phyloP scores from a whole-genome alignment of 2,329 filamentous ascomycete genomes.

The Penicillium sp. region DNA sequence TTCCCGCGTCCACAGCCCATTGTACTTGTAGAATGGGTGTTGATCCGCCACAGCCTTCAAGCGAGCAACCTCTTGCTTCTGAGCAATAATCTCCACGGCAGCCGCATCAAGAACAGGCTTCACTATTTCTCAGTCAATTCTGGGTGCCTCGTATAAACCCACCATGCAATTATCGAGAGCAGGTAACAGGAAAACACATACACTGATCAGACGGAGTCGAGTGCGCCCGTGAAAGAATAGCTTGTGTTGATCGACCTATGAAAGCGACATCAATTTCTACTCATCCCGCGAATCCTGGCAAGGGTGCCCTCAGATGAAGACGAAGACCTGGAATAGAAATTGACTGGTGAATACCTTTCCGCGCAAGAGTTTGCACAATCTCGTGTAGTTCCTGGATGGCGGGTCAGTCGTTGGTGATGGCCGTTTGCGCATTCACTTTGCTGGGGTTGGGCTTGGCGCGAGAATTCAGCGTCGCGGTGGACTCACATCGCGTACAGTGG shows the following conservation, averaged over 20 bases:
- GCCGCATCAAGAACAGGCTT: conserved; percentile 62
- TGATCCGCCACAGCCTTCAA: conserved; percentile 69
- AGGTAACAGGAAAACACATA: conserved; percentile 36
- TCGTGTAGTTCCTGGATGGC: conserved; percentile 63
- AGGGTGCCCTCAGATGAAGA: no score
- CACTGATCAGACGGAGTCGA: conserved; percentile 66
- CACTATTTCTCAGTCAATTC: conserved; percentile 47
- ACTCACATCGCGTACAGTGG: conserved; percentile 65
- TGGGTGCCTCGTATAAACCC: not conserved
- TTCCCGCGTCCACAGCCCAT: conserved; percentile 74
- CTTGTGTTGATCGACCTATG: conserved; percentile 67
- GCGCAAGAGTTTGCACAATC: conserved; percentile 74
- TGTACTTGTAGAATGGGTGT: conserved; percentile 98
- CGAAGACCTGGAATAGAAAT: not conserved
- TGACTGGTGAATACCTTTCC: conserved; percentile 52
- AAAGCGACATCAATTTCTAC: conserved; percentile 6
- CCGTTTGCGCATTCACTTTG: conserved; percentile 5
- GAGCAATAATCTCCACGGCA: conserved; percentile 62
- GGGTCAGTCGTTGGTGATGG: conserved; percentile 9
- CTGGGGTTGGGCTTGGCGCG: conserved; percentile 19
- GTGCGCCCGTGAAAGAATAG: conserved; percentile 80
- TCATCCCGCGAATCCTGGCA: not conserved
- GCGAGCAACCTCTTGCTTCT: conserved; percentile 64
- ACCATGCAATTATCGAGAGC: not conserved
- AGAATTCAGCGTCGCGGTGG: conserved; percentile 14